Evolutionary conservation across 2,329 filamentous ascomycete species (phyloP).

Genomic region (Cladosporium sphaerospermum): DNA sequence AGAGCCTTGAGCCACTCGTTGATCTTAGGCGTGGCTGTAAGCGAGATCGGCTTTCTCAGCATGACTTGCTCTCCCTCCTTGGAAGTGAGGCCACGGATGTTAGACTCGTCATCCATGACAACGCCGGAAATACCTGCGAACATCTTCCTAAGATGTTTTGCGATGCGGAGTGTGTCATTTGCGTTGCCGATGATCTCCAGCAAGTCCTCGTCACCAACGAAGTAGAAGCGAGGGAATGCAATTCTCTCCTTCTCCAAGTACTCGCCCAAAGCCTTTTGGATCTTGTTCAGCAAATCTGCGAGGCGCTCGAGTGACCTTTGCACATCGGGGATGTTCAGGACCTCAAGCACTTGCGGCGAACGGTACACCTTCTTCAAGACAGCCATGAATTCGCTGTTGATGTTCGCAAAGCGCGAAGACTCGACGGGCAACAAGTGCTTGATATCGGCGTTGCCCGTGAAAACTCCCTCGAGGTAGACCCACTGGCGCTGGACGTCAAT

Average conservation of each 20-base stretch:
- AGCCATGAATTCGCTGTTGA: conserved; percentile 97
- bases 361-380: conserved; percentile 99
- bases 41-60: conserved; percentile 83
- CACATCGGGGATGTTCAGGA: conserved; percentile 89
- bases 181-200: conserved; percentile 99
- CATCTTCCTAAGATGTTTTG: conserved; percentile 99
- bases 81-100: conserved; percentile 87
- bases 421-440: conserved; percentile 96
- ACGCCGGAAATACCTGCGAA: conserved; percentile 92
- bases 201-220: conserved; percentile 96
- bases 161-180: conserved; percentile 91
- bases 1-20: conserved; percentile 97
- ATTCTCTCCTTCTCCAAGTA: conserved; percentile 97
- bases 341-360: conserved; percentile 89
- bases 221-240: conserved; percentile 98
- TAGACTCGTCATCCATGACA: conserved; percentile 80
- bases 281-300: conserved; percentile 96
- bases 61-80: conserved; percentile 88
- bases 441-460: conserved; percentile 97
- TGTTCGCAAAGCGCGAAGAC: conserved; percentile 95
- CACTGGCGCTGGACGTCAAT: conserved; percentile 99
- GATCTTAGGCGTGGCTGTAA: conserved; percentile 90
- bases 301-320: conserved; percentile 93
- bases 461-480: conserved; percentile 98
- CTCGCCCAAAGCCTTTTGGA: conserved; percentile 96